These are phyloP conservation scores for Perkinsela sp. DNA, from an alignment of 208 protist species.

Conservation along the genomic window DNA sequence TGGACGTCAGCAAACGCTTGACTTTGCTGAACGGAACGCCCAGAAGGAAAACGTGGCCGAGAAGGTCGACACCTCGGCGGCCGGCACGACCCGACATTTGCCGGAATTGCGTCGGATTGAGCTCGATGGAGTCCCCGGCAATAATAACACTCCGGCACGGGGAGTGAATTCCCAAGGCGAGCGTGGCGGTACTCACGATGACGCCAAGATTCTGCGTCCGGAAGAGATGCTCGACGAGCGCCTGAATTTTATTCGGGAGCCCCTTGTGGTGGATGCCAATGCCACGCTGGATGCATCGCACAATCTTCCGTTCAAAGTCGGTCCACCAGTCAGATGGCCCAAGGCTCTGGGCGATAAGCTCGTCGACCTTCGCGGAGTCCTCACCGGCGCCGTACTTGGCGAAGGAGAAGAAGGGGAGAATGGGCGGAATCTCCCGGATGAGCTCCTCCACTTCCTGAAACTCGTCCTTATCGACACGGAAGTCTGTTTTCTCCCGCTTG, in stretches of 20 bases:
- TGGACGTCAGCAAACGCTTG: constrained; percentile 55
- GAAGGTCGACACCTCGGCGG: constrained; percentile 68
- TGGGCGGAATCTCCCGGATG: constrained; percentile 11
- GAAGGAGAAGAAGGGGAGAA: constrained; percentile 47
- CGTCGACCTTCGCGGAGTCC: background rate
- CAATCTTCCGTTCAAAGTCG: constrained; percentile 6
- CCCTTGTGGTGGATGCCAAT: constrained; percentile 72
- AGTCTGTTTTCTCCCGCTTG: constrained; percentile 6
- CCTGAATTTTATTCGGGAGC: constrained; percentile 45
- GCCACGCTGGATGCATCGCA: constrained; percentile 35
- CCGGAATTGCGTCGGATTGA: constrained; percentile 67
- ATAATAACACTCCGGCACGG: constrained; percentile 75
- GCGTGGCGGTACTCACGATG: constrained; percentile 66
- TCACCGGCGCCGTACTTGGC: constrained; percentile 4
- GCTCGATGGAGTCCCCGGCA: constrained; percentile 54
- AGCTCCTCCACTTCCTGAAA: constrained; percentile 3
- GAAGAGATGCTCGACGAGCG: constrained; percentile 70
- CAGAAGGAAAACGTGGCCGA: constrained; percentile 72
- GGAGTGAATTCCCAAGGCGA: constrained; percentile 81
- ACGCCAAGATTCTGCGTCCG: constrained; percentile 49
- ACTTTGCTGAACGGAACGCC: constrained; percentile 60
- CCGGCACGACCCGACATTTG: constrained; percentile 84
- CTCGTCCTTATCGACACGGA: constrained; percentile 4
- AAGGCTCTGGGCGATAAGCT: background rate
- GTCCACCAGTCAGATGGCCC: background rate